phyloP scores from a whole-genome alignment of 768 basidiomycete species.

The Albatrellus ellisii region DNA sequence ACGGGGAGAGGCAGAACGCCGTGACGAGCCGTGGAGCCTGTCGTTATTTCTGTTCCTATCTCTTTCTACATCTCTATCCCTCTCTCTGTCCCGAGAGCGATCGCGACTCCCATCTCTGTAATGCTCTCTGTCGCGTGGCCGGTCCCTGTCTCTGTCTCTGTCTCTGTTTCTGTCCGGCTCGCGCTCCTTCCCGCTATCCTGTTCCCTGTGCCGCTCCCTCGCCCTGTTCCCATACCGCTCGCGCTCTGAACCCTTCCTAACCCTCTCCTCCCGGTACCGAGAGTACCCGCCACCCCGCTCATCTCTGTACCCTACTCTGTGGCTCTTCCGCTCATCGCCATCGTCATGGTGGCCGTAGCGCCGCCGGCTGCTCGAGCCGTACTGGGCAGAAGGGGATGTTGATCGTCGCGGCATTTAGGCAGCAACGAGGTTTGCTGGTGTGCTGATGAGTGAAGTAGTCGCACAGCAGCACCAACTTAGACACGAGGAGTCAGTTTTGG shows the following conservation, averaged over 20 bases:
- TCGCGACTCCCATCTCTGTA: conserved; percentile 24
- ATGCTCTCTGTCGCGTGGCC: conserved; percentile 33
- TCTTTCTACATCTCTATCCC: conserved; percentile 21
- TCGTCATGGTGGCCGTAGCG: background rate
- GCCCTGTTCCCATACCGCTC: background rate
- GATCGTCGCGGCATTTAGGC: too few relatives aligned
- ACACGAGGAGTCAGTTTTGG: too few relatives aligned
- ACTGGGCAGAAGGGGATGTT: too few relatives aligned
- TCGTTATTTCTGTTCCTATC: conserved; percentile 22
- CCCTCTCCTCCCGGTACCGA: background rate
- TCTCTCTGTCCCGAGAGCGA: conserved; percentile 23
- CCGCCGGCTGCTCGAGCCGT: too few relatives aligned
- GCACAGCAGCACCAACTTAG: too few relatives aligned
- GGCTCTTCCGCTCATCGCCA: background rate
- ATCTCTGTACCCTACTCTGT: background rate
- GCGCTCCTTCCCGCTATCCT: background rate
- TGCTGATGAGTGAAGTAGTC: too few relatives aligned
- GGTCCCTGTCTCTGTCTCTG: conserved; percentile 26
- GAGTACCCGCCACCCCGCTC: background rate
- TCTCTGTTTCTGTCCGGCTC: background rate
- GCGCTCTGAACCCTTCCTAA: too few relatives aligned
- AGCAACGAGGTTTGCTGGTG: too few relatives aligned
- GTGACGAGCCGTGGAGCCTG: conserved; percentile 19
- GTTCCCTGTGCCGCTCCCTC: background rate
- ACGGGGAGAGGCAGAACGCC: conserved; percentile 55